These are phyloP conservation scores for Yamadazyma dushanensis DNA, from an alignment of 1,139 yeast genomes.

Conservation along the genomic window DNA sequence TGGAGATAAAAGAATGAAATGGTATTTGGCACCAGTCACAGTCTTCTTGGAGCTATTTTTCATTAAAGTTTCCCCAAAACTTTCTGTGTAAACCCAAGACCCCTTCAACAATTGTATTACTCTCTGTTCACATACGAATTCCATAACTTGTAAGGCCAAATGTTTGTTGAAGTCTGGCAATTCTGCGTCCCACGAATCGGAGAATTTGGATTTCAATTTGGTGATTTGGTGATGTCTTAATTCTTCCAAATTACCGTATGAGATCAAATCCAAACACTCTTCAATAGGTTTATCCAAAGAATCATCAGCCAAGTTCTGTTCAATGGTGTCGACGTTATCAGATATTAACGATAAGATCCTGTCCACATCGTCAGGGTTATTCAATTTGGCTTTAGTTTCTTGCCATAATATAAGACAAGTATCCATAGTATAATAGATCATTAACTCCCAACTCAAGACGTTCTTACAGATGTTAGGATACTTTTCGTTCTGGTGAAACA, in stretches of 20 bases:
- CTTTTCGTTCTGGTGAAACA: constrained; percentile 33
- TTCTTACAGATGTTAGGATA: constrained; percentile 44
- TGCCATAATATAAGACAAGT: constrained; percentile 69
- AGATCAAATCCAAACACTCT: constrained; percentile 46
- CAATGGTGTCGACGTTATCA: constrained; percentile 32
- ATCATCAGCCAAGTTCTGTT: constrained; percentile 23
- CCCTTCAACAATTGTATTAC: constrained; percentile 73
- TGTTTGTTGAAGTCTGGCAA: constrained; percentile 51
- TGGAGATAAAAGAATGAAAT: constrained; percentile 70
- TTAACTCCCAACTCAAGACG: constrained; percentile 54
- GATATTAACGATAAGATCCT: constrained; percentile 44
- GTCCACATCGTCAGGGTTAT: constrained; percentile 46
- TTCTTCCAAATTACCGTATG: constrained; percentile 44
- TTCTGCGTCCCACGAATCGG: constrained; percentile 34
- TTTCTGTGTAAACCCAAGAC: constrained; percentile 77
- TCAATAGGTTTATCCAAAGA: constrained; percentile 31
- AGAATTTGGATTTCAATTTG: constrained; percentile 36
- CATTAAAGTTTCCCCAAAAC: constrained; percentile 50
- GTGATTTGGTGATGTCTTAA: constrained; percentile 59
- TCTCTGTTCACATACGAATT: constrained; percentile 79
- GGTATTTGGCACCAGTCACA: constrained; percentile 29
- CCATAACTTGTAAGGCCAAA: constrained; percentile 60
- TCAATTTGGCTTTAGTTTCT: constrained; percentile 57
- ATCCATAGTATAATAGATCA: constrained; percentile 57
- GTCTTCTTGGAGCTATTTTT: constrained; percentile 24